Evolutionary conservation across 352 stramenopile genomes (phyloP).

Genomic region (Phytophthora lateralis): DNA sequence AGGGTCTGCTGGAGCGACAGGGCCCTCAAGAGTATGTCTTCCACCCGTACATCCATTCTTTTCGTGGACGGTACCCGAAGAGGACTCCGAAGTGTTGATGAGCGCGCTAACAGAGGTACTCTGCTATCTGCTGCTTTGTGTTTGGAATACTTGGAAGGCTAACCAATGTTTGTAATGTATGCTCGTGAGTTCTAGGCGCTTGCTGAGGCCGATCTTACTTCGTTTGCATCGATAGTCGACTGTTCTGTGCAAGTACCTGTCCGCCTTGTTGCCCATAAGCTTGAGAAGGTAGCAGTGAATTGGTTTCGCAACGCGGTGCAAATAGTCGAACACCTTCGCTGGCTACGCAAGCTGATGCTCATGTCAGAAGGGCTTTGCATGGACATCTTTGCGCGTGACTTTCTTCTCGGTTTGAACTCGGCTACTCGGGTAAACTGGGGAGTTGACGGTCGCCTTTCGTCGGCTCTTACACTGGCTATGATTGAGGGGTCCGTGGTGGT

Average conservation of each 20-base stretch:
- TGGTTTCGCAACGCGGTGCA: conserved; percentile 50
- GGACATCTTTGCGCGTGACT: conserved; percentile 70
- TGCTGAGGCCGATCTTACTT: conserved; percentile 26
- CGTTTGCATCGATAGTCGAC: conserved; percentile 52
- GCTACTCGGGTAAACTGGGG: conserved; percentile 52
- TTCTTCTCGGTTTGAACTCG: conserved; percentile 51
- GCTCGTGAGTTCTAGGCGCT: conserved; percentile 13
- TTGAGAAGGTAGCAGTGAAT: conserved; percentile 53
- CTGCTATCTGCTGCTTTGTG: not conserved
- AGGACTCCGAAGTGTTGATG: conserved; percentile 29
- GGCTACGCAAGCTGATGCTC: conserved; percentile 69
- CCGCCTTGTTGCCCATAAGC: conserved; percentile 35
- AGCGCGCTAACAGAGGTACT: conserved; percentile 28
- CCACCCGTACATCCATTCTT: conserved; percentile 40
- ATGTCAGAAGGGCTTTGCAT: conserved; percentile 80
- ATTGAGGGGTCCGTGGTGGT: conserved; percentile 45
- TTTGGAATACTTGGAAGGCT: conserved; percentile 1
- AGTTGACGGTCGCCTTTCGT: conserved; percentile 49
- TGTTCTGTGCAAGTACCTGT: conserved; percentile 51
- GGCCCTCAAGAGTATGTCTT: conserved; percentile 24
- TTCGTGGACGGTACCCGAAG: conserved; percentile 16
- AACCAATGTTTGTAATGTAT: not conserved
- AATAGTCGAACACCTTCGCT: conserved; percentile 55
- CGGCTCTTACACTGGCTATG: conserved; percentile 61
- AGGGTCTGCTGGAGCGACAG: not conserved